Percentiles rank a stretch among this genome's conserved stretches.
Conservation (phyloP, 1,284 basidiomycete species). For the Ceratobasidium sp. region DNA sequence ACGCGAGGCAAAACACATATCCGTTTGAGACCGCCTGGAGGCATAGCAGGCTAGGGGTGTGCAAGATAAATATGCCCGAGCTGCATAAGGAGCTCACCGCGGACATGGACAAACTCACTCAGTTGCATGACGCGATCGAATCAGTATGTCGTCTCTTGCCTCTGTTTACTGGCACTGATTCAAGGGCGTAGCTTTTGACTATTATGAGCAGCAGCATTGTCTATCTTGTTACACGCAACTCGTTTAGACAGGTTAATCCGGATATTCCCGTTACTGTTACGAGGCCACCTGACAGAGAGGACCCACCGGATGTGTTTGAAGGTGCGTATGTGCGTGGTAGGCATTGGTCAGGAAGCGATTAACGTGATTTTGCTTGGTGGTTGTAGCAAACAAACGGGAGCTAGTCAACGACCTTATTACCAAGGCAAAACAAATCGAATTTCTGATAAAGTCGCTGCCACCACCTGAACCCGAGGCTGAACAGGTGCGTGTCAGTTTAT, state of each 20-base stretch:
- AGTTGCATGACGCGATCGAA: slow-evolving; percentile 87
- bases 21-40: neutral
- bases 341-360: neutral
- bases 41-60: slow-evolving; percentile 6
- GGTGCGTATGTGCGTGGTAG: slow-evolving; percentile 54
- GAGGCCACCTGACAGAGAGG: slow-evolving; percentile 71
- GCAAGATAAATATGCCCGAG: slow-evolving; percentile 35
- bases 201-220: slow-evolving; percentile 81
- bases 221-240: slow-evolving; percentile 74
- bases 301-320: slow-evolving; percentile 69
- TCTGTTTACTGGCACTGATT: neutral
- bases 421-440: slow-evolving; percentile 85
- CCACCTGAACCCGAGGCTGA: slow-evolving; percentile 74
- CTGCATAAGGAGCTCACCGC: slow-evolving; percentile 41
- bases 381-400: slow-evolving; percentile 75
- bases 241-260: slow-evolving; percentile 73
- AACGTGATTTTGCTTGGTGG: neutral
- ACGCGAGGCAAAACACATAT: neutral
- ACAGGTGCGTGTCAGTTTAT: slow-evolving; percentile 57
- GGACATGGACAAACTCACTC: slow-evolving; percentile 83
- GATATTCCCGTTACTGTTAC: slow-evolving; percentile 79
- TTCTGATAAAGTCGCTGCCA: slow-evolving; percentile 76
- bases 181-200: slow-evolving; percentile 64
- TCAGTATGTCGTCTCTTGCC: slow-evolving; percentile 57
- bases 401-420: slow-evolving; percentile 78